Evolutionary conservation across 169 alveolate species (phyloP), one percentile per base, ranked within the genome.

Genomic region (Plasmodium falciparum): DNA sequence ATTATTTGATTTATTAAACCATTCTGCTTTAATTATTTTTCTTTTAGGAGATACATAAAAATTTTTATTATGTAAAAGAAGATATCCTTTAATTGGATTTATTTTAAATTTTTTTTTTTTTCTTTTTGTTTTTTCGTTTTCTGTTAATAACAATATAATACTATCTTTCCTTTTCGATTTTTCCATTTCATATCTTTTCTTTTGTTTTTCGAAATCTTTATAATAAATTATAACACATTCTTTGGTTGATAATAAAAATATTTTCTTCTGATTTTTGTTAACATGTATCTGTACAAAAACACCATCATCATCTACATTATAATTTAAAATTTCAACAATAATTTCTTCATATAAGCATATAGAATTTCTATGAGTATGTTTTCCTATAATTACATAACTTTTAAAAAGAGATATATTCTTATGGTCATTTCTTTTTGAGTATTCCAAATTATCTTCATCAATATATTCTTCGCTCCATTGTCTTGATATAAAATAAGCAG

Each of bases 21-120:
- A 83, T 45, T 83, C 91, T 3, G 85, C 80, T 83, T 83, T 83
- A 9, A 83, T 83, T 13, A 83, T 69, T 70, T 83, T 83, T 58
- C 85, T 69, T 39, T 83, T 83, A 9, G 43, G 11, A 43, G 74
- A 63, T 20, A 83, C 43, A 50, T 22, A 22, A 7, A 83, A 20
- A 33, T 20, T 20, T 22, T 59, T 83, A 5, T 70, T 83, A 49
- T 71, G 71, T 67, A 83, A 45, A 39, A 83, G 22, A 9, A 29
- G 45, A 49, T 70, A 65, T 33, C 66, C 91, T 43, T 15, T 43
- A 45, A 58, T 22, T 33, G 58, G 29, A 69, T 49, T 59, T 33
- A 54, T 58, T 83, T 56, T 83, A 20, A 58, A 20, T 69, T 20
- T 12, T 69, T 26, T 67, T 39, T 50, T 67, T 69, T 49, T 67